Conservation (phyloP, 495 filamentous ascomycete genomes). For the Talaromyces liani region DNA sequence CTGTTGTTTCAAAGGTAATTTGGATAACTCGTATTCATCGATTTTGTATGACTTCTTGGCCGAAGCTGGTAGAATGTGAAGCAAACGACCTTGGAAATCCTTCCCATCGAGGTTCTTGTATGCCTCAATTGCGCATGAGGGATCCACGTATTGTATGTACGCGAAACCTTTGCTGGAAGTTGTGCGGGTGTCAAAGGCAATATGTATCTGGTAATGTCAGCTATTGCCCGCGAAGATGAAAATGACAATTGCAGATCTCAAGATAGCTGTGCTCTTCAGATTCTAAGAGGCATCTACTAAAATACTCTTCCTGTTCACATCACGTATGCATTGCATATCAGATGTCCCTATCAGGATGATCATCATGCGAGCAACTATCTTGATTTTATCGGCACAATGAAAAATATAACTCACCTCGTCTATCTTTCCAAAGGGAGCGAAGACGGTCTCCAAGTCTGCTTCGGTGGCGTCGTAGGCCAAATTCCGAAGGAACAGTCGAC, state of each 20-base stretch:
- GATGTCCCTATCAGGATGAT: conserved; percentile 99
- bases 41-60: conserved; percentile 73
- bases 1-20: conserved; percentile 90
- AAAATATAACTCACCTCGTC: conserved; percentile 68
- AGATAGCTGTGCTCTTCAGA: conserved; percentile 38
- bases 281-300: conserved; percentile 71
- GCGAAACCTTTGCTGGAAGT: conserved; percentile 79
- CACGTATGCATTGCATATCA: conserved; percentile 68
- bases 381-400: neutral
- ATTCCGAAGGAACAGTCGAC: conserved; percentile 82
- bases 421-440: conserved; percentile 61
- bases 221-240: conserved; percentile 8
- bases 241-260: neutral
- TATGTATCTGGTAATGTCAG: conserved; percentile 63
- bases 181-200: conserved; percentile 59
- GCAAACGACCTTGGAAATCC: conserved; percentile 81
- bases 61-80: conserved; percentile 79
- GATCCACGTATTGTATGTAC: conserved; percentile 67
- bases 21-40: conserved; percentile 79
- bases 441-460: conserved; percentile 64
- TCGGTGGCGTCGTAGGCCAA: conserved; percentile 74
- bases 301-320: conserved; percentile 61
- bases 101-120: conserved; percentile 68
- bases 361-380: conserved; percentile 62
- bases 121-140: conserved; percentile 66